phyloP scores from a whole-genome alignment of 495 filamentous ascomycete genomes.

The Neurospora sp. region DNA sequence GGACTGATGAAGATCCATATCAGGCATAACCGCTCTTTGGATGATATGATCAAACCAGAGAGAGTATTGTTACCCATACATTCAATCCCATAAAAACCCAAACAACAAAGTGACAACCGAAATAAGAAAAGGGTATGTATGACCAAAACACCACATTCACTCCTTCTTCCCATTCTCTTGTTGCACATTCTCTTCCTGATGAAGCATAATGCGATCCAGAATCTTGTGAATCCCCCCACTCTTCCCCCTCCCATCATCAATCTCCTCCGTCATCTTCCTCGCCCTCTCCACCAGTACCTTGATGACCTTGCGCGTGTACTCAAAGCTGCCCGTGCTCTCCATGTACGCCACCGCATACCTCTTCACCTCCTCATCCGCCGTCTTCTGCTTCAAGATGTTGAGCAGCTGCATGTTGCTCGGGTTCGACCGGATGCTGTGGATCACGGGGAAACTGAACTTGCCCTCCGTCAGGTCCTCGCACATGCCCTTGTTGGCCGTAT shows the following conservation, averaged over 20 bases:
- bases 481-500: constrained; percentile 83
- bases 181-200: not conserved
- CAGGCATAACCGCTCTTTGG: not conserved
- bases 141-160: not conserved
- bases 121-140: not conserved
- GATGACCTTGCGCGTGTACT: constrained; percentile 68
- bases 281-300: constrained; percentile 56
- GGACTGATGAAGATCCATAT: not conserved
- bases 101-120: not conserved
- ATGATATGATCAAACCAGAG: not conserved
- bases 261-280: constrained; percentile 51
- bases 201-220: constrained; percentile 30
- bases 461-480: constrained; percentile 97
- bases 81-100: not conserved
- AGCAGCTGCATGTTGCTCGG: constrained; percentile 72
- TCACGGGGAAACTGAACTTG: constrained; percentile 96
- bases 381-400: constrained; percentile 87
- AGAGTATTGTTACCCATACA: not conserved
- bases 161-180: not conserved
- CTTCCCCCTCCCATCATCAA: constrained; percentile 46
- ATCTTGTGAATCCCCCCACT: constrained; percentile 39
- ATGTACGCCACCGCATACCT: constrained; percentile 85
- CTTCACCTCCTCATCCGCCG: constrained; percentile 79
- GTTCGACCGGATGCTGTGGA: constrained; percentile 81
- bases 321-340: constrained; percentile 80